Evolutionary conservation across 495 filamentous ascomycete genomes (phyloP), one percentile per base, ranked within the genome.

Genomic region (Tuber melanosporum): DNA sequence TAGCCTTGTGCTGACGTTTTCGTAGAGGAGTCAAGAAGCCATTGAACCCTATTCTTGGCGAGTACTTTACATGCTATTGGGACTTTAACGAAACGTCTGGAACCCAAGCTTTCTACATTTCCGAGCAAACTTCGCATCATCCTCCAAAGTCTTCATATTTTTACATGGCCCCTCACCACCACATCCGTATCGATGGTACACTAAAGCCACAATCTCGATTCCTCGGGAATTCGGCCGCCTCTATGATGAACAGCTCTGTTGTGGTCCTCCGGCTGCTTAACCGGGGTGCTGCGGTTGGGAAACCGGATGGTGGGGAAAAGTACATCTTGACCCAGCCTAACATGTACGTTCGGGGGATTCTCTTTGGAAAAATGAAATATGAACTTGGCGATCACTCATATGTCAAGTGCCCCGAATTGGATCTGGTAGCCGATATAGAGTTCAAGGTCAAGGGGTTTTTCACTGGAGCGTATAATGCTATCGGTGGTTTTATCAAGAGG

Each of bases 361-460:
- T 99, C 19, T 98, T 99, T 82, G 95, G 95, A 36, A 98, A 97
- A 85, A 98, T 99, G 95, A 98, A 97, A 85, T 99, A 98, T 85
- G 95, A 99, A 85, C 89, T 99, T 32, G 95, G 95, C 52, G 95
- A 99, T 84, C 94, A 97, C 86, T 96, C 94, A 85, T 93, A 91
- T 80, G 92, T 98, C n/a, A 89, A 90, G 76, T 99, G 95, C 84
- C 92, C 95, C 2, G 96, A 98, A 84, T 86, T 92, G 42, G 90
- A 92, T 66, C 86, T 98, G 20, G 87, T 89, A n/a, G 94, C 94
- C 77, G 95, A 98, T 83, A 91, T 99, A 75, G 95, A 99, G 78
- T 99, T 99, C 86, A 99, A 98, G 85, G 95, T 92, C 45, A 99
- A 99, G 85, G 96, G 96, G 8, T 99, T 96, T 87, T 95, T 98